These are phyloP conservation scores for Streptanthus diversifolius DNA, from an alignment of 345 rosid species.

Conservation along the genomic window DNA sequence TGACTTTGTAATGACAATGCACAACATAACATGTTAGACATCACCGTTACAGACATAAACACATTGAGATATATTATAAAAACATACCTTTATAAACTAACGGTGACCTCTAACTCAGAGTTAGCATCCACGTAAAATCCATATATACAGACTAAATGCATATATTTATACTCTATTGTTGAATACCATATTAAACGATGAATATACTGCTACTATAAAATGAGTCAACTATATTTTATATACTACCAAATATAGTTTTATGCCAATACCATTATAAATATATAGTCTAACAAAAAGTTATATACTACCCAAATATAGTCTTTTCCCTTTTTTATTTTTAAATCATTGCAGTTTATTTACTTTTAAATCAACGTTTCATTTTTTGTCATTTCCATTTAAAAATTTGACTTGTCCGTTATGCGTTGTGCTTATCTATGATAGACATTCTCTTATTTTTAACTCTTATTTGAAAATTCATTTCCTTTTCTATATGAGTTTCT, in stretches of 20 bases:
- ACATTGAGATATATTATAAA: not conserved
- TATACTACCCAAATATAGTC: not conserved
- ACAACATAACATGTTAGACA: not conserved
- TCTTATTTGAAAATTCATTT: not conserved
- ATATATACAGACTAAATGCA: not conserved
- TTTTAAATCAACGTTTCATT: not conserved
- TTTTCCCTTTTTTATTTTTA: not conserved
- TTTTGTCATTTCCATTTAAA: not conserved
- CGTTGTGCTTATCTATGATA: not conserved
- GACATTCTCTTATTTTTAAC: not conserved
- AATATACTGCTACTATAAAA: not conserved
- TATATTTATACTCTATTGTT: not conserved
- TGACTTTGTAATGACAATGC: not conserved
- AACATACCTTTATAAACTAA: not conserved
- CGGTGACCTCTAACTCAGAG: not conserved
- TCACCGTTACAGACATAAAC: not conserved
- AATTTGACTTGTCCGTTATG: not conserved
- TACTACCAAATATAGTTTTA: not conserved
- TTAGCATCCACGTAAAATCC: not conserved
- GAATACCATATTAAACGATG: not conserved
- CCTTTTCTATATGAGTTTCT: not conserved
- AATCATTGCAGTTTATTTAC: not conserved
- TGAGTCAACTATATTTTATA: not conserved
- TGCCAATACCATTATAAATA: not conserved
- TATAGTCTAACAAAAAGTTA: not conserved